Base-by-base conservation (phyloP, 148 eudicot species). In the Gaultheria prostrata region DNA sequence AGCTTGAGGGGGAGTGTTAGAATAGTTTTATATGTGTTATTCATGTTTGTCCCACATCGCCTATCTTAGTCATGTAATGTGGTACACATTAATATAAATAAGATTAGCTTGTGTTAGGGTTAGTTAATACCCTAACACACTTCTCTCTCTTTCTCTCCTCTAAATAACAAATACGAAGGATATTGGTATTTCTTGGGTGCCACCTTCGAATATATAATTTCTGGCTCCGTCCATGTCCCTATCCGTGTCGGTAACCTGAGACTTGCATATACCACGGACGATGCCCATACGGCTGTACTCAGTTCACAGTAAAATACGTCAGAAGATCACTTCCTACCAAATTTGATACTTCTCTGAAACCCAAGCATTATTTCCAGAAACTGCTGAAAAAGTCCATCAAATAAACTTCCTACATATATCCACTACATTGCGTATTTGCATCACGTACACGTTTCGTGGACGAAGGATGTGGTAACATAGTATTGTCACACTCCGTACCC, bases 311-410 rank as follows among this genome's bases (percentile, higher is more conserved):
- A 1, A 30, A 7, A 14, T 32, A 33, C 0, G 2, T 65, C 32
- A 65, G 32, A 39, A 35, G 39, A 72, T 13, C 74, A 17, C 43
- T 30, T 70, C 43, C 74, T 32, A 70, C 39, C 43, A 15, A 32
- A 17, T 32, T 32, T 30, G 21, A 13, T 70, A 28, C 72, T 67
- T 67, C 46, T 4, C 46, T 1, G 30, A 35, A 74, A 46, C 30
- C 78, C 56, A n/a, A 48, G 33, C 53, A 75, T 32, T 75, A 49
- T 48, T 76, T 33, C 79, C 59, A 76, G 79, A 50, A 76, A 74
- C 51, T 74, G 53, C 4, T 20, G 1, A 49, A 49, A 49, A 17
- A 65, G 14, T 26, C 7, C 33, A 26, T 8, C 1, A 24, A 14
- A 71, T 32, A 13, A 71, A 71, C 14, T 33, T 35, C 15, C 46